phyloP scores from a whole-genome alignment of 768 basidiomycete species.

The Chlorophyllum brunneum region DNA sequence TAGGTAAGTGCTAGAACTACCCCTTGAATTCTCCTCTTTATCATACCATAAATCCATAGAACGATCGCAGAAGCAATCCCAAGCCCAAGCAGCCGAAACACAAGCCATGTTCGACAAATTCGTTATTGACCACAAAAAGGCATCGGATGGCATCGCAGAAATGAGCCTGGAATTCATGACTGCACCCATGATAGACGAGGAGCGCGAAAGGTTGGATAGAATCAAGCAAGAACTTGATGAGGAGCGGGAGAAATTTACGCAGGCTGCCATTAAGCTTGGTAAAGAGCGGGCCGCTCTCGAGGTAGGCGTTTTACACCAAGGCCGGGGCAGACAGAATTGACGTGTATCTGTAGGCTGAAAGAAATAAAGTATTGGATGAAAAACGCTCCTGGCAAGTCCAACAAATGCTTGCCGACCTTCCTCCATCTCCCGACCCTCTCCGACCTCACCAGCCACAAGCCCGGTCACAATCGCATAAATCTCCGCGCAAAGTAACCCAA shows the following conservation, averaged over 20 bases:
- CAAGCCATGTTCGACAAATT: constrained; percentile 57
- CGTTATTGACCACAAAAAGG: constrained; percentile 37
- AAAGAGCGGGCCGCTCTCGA: constrained; percentile 64
- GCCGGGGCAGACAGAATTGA: constrained; percentile 3
- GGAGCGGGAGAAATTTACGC: constrained; percentile 61
- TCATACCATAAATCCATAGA: constrained; percentile 29
- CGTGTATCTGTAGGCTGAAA: constrained; percentile 48
- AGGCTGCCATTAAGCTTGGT: constrained; percentile 58
- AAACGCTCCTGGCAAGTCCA: constrained; percentile 71
- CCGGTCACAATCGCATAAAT: constrained; percentile 14
- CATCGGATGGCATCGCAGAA: constrained; percentile 32
- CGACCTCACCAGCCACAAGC: constrained; percentile 17
- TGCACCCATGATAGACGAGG: constrained; percentile 48
- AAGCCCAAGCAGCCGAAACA: constrained; percentile 37
- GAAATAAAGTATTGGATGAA: constrained; percentile 59
- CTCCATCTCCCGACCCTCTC: constrained; percentile 36
- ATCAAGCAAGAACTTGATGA: constrained; percentile 56
- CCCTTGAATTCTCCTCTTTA: neutral
- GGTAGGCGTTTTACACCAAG: constrained; percentile 33
- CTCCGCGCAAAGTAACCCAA: constrained; percentile 12
- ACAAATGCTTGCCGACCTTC: constrained; percentile 54
- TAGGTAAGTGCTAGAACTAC: constrained; percentile 39
- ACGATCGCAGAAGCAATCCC: constrained; percentile 42
- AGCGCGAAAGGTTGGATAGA: constrained; percentile 48
- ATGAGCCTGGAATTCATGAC: constrained; percentile 52